These are phyloP conservation scores for Penicillium sclerotigenum DNA, from an alignment of 2,329 filamentous ascomycete genomes.

Conservation along the genomic window DNA sequence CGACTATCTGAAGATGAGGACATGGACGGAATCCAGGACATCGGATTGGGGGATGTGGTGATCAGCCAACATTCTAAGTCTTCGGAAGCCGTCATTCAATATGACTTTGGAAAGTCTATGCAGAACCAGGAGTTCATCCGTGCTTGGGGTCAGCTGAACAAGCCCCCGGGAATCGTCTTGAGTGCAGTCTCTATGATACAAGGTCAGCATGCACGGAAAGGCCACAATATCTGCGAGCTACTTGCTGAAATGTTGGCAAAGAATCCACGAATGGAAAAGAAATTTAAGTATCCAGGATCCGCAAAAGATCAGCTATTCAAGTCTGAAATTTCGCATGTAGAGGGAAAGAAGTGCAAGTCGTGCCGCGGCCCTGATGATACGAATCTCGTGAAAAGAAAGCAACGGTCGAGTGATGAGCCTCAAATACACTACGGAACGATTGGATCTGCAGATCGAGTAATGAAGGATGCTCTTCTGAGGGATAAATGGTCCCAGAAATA, in stretches of 20 bases:
- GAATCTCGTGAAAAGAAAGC: neutral
- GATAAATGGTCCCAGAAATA: neutral
- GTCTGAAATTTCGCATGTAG: neutral
- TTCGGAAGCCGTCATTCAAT: neutral
- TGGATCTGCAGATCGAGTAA: neutral
- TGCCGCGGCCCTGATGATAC: neutral
- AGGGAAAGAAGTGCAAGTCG: neutral
- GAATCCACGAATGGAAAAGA: neutral
- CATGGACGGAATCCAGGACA: neutral
- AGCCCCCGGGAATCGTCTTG: neutral
- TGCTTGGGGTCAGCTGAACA: neutral
- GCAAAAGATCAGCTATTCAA: neutral
- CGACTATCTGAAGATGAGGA: neutral
- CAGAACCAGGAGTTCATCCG: neutral
- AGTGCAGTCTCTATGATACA: neutral
- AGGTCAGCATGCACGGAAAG: neutral
- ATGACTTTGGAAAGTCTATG: neutral
- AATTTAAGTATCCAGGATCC: neutral
- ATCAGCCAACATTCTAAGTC: neutral
- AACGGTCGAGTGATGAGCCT: neutral
- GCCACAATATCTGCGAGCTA: neutral
- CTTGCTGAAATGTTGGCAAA: neutral
- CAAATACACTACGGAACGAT: neutral
- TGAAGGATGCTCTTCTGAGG: neutral
- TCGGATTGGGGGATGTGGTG: neutral